Conservation (phyloP, 352 stramenopile species). For the Phytophthora chlamydospora region DNA sequence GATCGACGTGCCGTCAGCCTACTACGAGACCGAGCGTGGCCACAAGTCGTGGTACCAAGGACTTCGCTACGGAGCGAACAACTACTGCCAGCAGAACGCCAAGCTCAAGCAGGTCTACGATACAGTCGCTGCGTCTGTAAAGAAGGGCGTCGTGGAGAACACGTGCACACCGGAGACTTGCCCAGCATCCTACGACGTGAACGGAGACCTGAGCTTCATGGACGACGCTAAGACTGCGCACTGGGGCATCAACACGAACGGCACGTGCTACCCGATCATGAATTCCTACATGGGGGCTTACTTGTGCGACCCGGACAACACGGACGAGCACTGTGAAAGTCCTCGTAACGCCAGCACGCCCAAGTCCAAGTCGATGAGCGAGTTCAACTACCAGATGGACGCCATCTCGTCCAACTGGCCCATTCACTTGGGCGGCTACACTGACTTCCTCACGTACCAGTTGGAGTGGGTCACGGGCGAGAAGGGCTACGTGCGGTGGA, state of each 20-base stretch:
- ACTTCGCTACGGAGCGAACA: slow-evolving; percentile 57
- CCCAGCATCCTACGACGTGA: slow-evolving; percentile 51
- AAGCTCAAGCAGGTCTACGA: slow-evolving; percentile 36
- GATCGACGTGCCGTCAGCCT: slow-evolving; percentile 47
- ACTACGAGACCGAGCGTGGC: slow-evolving; percentile 41
- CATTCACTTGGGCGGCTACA: slow-evolving; percentile 60
- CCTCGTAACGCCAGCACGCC: slow-evolving; percentile 46
- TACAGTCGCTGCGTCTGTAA: slow-evolving; percentile 34
- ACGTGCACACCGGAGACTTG: slow-evolving; percentile 42
- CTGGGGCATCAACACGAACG: slow-evolving; percentile 73
- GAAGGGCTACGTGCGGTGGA: slow-evolving; percentile 66
- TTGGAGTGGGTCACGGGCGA: slow-evolving; percentile 63
- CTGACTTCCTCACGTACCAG: slow-evolving; percentile 57
- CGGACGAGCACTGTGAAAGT: slow-evolving; percentile 40
- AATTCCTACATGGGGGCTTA: slow-evolving; percentile 61
- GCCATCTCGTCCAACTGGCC: slow-evolving; percentile 70
- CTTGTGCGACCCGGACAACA: slow-evolving; percentile 66
- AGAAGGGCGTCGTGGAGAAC: slow-evolving; percentile 45
- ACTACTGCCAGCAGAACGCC: slow-evolving; percentile 36
- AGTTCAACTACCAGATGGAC: slow-evolving; percentile 78
- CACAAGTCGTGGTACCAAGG: slow-evolving; percentile 70
- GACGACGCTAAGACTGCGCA: slow-evolving; percentile 36
- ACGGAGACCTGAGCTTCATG: slow-evolving; percentile 45
- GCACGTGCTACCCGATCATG: slow-evolving; percentile 54
- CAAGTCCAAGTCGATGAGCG: slow-evolving; percentile 62